phyloP scores from a whole-genome alignment of 1,139 yeast genomes.

The Hanseniaspora sp. region DNA sequence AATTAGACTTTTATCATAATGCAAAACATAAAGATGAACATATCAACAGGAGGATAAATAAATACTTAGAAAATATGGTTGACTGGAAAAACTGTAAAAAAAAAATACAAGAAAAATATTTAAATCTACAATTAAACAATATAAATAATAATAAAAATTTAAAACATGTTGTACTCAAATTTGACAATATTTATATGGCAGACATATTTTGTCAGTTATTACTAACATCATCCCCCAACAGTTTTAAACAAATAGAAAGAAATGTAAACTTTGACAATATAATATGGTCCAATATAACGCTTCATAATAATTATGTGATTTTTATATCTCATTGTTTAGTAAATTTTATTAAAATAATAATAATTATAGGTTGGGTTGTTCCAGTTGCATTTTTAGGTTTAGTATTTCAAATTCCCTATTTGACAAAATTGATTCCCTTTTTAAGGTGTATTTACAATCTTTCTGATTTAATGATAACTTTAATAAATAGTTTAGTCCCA shows the following conservation, averaged over 20 bases:
- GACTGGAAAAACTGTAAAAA: constrained; percentile 15
- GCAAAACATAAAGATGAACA: no score
- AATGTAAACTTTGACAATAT: constrained; percentile 50
- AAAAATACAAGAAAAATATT: constrained; percentile 16
- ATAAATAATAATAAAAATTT: constrained; percentile 17
- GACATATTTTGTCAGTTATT: constrained; percentile 47
- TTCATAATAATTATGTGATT: constrained; percentile 30
- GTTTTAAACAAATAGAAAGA: constrained; percentile 35
- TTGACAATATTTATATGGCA: constrained; percentile 40
- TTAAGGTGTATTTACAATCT: neutral
- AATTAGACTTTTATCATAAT: neutral
- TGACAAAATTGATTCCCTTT: constrained; percentile 43
- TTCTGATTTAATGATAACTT: constrained; percentile 31
- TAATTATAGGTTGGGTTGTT: constrained; percentile 51
- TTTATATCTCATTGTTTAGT: constrained; percentile 36
- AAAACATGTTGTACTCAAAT: constrained; percentile 43
- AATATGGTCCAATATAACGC: constrained; percentile 45
- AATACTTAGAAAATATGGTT: constrained; percentile 11
- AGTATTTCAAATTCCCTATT: constrained; percentile 51
- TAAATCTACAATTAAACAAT: constrained; percentile 25
- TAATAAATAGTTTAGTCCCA: constrained; percentile 47
- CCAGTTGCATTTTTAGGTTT: constrained; percentile 66
- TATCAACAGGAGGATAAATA: neutral
- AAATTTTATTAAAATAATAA: constrained; percentile 35
- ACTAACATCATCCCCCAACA: constrained; percentile 36